Evolutionary conservation across 1,139 yeast species (phyloP).

Genomic region (Protomyces inundatus): DNA sequence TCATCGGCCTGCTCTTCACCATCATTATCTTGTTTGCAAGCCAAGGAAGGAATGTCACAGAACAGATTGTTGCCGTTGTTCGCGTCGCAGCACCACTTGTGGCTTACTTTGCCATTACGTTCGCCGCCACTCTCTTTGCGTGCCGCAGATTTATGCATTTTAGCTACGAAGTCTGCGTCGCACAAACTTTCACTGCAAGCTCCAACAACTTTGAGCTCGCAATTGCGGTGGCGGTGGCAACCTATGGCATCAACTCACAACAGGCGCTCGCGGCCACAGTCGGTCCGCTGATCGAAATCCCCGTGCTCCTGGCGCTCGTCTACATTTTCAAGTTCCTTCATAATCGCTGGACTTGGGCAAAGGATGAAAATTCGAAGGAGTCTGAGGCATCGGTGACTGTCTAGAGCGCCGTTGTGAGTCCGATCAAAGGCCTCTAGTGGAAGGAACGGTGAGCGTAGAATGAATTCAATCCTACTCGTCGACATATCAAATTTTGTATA

Average conservation of each 20-base stretch:
- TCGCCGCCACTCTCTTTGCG: constrained; percentile 45
- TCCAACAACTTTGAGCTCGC: constrained; percentile 54
- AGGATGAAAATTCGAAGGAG: neutral
- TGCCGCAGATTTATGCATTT: constrained; percentile 36
- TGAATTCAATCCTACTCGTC: no score
- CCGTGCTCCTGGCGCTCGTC: constrained; percentile 42
- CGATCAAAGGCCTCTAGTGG: no score
- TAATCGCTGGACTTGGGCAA: constrained; percentile 27
- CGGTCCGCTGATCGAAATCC: constrained; percentile 57
- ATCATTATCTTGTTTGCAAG: constrained; percentile 52
- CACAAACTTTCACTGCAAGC: constrained; percentile 56
- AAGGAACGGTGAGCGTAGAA: no score
- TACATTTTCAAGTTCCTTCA: constrained; percentile 12
- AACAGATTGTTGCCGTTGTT: constrained; percentile 49
- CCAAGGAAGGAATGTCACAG: constrained; percentile 49
- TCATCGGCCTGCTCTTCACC: constrained; percentile 51
- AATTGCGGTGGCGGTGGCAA: constrained; percentile 51
- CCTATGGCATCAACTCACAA: constrained; percentile 51
- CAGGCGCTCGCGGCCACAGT: constrained; percentile 58
- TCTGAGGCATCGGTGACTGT: no score
- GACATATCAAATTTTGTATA: no score
- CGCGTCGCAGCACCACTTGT: constrained; percentile 51
- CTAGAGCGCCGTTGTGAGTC: no score
- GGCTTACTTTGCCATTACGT: constrained; percentile 48
- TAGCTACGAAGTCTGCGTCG: constrained; percentile 45